Evolutionary conservation across 2,329 filamentous ascomycete genomes (phyloP).

Genomic region (Fusarium solani-melongenae): DNA sequence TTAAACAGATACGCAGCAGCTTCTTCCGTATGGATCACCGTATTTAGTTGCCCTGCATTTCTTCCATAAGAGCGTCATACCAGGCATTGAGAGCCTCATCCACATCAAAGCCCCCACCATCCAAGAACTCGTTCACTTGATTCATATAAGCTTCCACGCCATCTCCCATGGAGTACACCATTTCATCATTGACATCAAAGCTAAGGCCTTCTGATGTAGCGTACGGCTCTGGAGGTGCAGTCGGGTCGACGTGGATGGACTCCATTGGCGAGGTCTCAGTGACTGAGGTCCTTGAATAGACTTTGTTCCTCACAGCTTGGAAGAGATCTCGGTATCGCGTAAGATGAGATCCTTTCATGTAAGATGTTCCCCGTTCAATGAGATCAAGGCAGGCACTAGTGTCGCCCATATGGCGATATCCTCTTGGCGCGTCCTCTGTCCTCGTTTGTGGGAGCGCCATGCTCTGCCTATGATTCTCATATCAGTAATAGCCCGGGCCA

Average conservation of each 20-base stretch:
- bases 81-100: background rate
- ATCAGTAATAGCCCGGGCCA: background rate
- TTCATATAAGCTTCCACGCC: slow-evolving; percentile 17
- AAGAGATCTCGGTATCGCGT: background rate
- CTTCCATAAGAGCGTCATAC: background rate
- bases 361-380: background rate
- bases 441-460: background rate
- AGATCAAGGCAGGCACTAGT: background rate
- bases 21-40: no score
- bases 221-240: background rate
- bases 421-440: background rate
- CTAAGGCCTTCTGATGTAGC: background rate
- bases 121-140: slow-evolving; percentile 16
- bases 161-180: slow-evolving; percentile 1
- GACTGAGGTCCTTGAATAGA: background rate
- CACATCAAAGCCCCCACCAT: slow-evolving; percentile 17
- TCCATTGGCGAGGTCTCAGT: background rate
- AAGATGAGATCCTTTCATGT: background rate
- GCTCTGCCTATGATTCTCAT: background rate
- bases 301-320: background rate
- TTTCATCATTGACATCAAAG: background rate
- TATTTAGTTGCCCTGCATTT: background rate
- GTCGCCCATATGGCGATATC: slow-evolving; percentile 3
- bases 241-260: background rate
- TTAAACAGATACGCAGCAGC: background rate